Evolutionary conservation across 176 grass and related monocot species (phyloP).

Genomic region (Zea luxurians): DNA sequence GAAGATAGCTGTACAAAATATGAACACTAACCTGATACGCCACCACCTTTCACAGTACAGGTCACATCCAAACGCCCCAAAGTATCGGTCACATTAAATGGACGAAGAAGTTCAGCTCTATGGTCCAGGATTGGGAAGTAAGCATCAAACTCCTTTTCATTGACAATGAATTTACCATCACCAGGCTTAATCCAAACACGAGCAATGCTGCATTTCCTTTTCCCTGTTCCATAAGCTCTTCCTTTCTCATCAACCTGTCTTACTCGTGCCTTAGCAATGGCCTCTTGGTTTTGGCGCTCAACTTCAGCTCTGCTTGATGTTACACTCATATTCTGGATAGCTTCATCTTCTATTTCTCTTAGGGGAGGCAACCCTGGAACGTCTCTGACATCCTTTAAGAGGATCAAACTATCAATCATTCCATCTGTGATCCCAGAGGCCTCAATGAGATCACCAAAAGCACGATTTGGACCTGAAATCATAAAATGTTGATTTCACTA

Average conservation of each 20-base stretch:
- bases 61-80: constrained; percentile 72
- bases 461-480: constrained; percentile 72
- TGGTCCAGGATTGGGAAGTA: constrained; percentile 94
- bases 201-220: constrained; percentile 88
- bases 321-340: constrained; percentile 63
- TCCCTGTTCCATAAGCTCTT: constrained; percentile 94
- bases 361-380: constrained; percentile 74
- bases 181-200: constrained; percentile 89
- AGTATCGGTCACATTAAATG: constrained; percentile 81
- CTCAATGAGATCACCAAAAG: constrained; percentile 82
- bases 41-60: constrained; percentile 92
- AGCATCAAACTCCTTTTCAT: constrained; percentile 87
- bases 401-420: constrained; percentile 96
- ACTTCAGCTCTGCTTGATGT: constrained; percentile 78
- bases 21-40: constrained; percentile 76
- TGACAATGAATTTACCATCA: constrained; percentile 85
- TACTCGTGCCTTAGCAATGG: constrained; percentile 72
- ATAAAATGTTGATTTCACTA: neutral
- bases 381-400: constrained; percentile 74
- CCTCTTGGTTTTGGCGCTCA: constrained; percentile 70
- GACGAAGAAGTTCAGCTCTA: constrained; percentile 82
- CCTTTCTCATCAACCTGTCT: constrained; percentile 88
- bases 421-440: constrained; percentile 76
- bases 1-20: constrained; percentile 12
- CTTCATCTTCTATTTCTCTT: constrained; percentile 77